phyloP scores from a whole-genome alignment of 2,329 filamentous ascomycete species.

The Aureobasidium lini region DNA sequence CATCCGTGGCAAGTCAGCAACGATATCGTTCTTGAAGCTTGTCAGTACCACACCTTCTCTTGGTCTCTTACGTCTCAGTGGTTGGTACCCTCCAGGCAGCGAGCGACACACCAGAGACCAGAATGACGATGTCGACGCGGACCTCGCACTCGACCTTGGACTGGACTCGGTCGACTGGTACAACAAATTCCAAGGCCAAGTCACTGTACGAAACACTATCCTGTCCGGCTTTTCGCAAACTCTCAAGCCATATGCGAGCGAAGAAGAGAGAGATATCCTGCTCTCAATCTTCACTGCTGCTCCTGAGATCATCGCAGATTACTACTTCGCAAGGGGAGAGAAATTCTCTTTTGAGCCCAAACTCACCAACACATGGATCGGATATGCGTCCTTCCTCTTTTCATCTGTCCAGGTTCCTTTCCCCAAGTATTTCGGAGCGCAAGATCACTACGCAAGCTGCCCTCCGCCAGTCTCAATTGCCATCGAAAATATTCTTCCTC shows the following conservation, averaged over 20 bases:
- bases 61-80: constrained; percentile 68
- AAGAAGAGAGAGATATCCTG: constrained; percentile 73
- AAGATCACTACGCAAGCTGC: constrained; percentile 51
- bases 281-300: constrained; percentile 70
- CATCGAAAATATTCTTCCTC: constrained; percentile 79
- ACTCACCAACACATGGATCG: constrained; percentile 87
- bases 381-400: constrained; percentile 83
- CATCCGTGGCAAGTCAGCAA: constrained; percentile 30
- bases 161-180: constrained; percentile 56
- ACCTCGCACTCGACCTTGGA: constrained; percentile 59
- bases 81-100: constrained; percentile 72
- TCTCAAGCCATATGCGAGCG: constrained; percentile 75
- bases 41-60: constrained; percentile 66
- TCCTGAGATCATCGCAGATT: constrained; percentile 81
- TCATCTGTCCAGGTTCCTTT: constrained; percentile 68
- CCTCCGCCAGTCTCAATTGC: constrained; percentile 74
- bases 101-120: constrained; percentile 35
- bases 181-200: constrained; percentile 51
- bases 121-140: constrained; percentile 32
- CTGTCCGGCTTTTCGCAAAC: constrained; percentile 71
- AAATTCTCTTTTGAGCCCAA: constrained; percentile 77
- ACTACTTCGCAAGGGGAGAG: constrained; percentile 62
- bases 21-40: constrained; percentile 67
- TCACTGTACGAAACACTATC: constrained; percentile 71
- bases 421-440: constrained; percentile 63